These are phyloP conservation scores for Ceratocystis lukuohia DNA, from an alignment of 2,329 filamentous ascomycete genomes.

Conservation along the genomic window DNA sequence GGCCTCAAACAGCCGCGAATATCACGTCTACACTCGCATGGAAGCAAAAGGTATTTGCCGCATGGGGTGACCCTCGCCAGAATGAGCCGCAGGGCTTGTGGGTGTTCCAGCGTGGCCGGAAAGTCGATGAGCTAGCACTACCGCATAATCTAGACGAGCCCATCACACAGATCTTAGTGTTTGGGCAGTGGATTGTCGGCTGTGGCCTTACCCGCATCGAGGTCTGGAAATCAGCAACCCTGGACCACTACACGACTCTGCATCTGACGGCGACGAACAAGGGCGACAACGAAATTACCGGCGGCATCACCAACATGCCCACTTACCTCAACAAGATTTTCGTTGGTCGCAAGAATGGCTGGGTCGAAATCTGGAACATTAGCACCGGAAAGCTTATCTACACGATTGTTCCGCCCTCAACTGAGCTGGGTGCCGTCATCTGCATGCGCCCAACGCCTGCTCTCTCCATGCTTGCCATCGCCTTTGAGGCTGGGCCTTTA, in stretches of 20 bases:
- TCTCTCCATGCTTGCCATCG: conserved; percentile 73
- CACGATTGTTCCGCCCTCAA: conserved; percentile 64
- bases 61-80: conserved; percentile 57
- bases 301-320: conserved; percentile 73
- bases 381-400: conserved; percentile 85
- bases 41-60: conserved; percentile 78
- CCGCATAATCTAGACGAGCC: conserved; percentile 54
- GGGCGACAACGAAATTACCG: conserved; percentile 56
- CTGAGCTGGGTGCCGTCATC: conserved; percentile 67
- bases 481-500: conserved; percentile 67
- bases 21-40: conserved; percentile 82
- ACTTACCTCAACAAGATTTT: conserved; percentile 96
- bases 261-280: conserved; percentile 43
- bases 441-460: conserved; percentile 74
- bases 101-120: conserved; percentile 85
- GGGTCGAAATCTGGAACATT: conserved; percentile 94
- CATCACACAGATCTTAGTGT: conserved; percentile 63
- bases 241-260: conserved; percentile 85
- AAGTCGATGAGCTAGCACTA: conserved; percentile 58
- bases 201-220: conserved; percentile 64
- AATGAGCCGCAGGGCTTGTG: conserved; percentile 57
- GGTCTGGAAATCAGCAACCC: conserved; percentile 72
- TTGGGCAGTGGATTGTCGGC: conserved; percentile 84
- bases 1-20: conserved; percentile 70
- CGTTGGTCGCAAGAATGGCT: conserved; percentile 72